Conservation (phyloP, 73 alveolate species). For the Tetrahymena borealis region DNA sequence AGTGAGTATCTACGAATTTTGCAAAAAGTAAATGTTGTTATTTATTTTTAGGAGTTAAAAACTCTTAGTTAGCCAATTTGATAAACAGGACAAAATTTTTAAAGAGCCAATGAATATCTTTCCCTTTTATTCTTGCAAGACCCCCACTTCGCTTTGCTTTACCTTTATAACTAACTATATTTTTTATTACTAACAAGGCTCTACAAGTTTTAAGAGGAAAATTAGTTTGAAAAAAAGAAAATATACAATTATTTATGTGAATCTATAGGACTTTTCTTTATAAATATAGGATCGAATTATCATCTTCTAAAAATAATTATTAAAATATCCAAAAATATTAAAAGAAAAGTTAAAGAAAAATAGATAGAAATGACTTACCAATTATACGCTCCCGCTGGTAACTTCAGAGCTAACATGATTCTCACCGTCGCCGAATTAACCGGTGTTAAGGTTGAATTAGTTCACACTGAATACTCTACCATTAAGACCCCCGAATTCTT, state of each 20-base stretch:
- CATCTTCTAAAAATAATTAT: neutral
- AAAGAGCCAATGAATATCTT: no score
- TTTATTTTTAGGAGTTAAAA: no score
- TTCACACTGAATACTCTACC: constrained; percentile 15
- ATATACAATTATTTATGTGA: neutral
- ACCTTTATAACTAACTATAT: no score
- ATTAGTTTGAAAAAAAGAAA: no score
- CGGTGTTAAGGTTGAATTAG: constrained; percentile 10
- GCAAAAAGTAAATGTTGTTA: no score
- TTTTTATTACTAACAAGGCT: no score
- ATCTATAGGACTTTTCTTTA: neutral
- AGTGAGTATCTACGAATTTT: no score
- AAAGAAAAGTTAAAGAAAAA: neutral
- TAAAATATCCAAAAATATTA: neutral
- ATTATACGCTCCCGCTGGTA: constrained; percentile 42
- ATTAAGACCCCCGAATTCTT: constrained; percentile 48
- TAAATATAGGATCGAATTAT: neutral
- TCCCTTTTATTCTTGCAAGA: no score
- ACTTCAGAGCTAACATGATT: constrained; percentile 54
- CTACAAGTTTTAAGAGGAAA: no score
- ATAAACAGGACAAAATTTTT: no score
- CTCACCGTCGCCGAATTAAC: constrained; percentile 31
- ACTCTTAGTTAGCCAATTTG: no score
- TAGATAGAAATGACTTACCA: constrained; percentile 1
- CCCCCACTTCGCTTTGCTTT: no score